Percentiles rank a stretch among this genome's conserved stretches.
phyloP scores from a whole-genome alignment of 441 rosid species.

The Brassica balearica region DNA sequence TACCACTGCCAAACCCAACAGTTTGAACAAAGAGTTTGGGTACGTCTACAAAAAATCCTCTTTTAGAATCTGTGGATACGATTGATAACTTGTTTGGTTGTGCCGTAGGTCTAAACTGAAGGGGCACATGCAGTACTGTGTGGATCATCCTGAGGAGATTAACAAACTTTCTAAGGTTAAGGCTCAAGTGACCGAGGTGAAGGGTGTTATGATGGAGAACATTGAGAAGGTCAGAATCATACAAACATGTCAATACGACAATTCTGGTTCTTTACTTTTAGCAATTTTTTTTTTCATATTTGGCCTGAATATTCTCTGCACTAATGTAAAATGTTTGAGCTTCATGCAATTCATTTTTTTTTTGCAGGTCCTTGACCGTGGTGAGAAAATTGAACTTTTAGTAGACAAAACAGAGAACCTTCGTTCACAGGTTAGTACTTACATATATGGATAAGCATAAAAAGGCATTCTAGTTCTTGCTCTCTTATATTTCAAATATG shows the following conservation, averaged over 20 bases:
- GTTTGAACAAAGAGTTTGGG: constrained; percentile 74
- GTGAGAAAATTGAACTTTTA: constrained; percentile 73
- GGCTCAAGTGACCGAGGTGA: constrained; percentile 73
- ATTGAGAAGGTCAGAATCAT: constrained; percentile 62
- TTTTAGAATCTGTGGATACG: background rate
- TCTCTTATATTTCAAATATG: background rate
- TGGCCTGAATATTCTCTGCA: background rate
- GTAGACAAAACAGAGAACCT: constrained; percentile 79
- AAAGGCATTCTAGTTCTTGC: background rate
- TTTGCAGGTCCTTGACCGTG: constrained; percentile 73
- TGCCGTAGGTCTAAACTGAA: constrained; percentile 61
- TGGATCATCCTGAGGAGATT: constrained; percentile 79
- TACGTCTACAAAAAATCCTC: constrained; percentile 22
- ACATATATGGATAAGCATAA: constrained; percentile 9
- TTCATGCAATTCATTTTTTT: background rate
- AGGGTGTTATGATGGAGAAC: constrained; percentile 82
- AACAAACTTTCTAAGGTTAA: constrained; percentile 72
- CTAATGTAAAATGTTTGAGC: background rate
- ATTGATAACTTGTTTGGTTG: constrained; percentile 12
- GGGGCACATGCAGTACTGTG: constrained; percentile 74
- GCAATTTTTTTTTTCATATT: background rate
- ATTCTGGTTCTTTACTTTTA: background rate
- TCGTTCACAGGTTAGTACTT: constrained; percentile 62
- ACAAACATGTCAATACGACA: constrained; percentile 1
- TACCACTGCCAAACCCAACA: constrained; percentile 64